Percentiles rank a stretch among this genome's conserved stretches.
phyloP scores from a whole-genome alignment of 208 protist genomes.

The Borovskyia barvae region DNA sequence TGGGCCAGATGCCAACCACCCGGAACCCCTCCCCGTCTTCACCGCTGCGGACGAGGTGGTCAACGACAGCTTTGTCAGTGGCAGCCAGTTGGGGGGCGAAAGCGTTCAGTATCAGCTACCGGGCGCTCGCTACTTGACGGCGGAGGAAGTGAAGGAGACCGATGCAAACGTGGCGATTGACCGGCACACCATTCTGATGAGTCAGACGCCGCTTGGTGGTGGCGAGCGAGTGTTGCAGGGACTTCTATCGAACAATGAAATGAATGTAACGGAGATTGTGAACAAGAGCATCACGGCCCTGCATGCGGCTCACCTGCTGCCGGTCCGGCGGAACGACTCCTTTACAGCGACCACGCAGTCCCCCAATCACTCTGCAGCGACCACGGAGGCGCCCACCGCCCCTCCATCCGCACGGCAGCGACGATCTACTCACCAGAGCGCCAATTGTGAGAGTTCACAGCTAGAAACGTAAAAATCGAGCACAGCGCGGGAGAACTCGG shows the following conservation, averaged over 20 bases:
- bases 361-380: no score
- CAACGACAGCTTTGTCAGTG: slow-evolving; percentile 17
- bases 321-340: not conserved
- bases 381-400: no score
- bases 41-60: slow-evolving; percentile 10
- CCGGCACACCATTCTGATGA: slow-evolving; percentile 29
- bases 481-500: no score
- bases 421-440: no score
- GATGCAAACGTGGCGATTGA: slow-evolving; percentile 20
- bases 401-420: no score
- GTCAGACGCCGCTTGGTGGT: slow-evolving; percentile 13
- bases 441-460: no score
- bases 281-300: slow-evolving; percentile 37
- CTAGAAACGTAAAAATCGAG: no score
- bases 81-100: slow-evolving; percentile 12
- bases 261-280: slow-evolving; percentile 34
- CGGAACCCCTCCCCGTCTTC: not conserved
- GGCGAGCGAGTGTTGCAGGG: not conserved
- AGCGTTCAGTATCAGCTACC: slow-evolving; percentile 38
- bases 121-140: slow-evolving; percentile 35
- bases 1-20: not conserved
- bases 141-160: slow-evolving; percentile 12
- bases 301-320: slow-evolving; percentile 7
- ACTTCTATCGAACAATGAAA: slow-evolving; percentile 19
- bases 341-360: no score